phyloP scores from a whole-genome alignment of 495 filamentous ascomycete genomes.

The Penicillium daleae region DNA sequence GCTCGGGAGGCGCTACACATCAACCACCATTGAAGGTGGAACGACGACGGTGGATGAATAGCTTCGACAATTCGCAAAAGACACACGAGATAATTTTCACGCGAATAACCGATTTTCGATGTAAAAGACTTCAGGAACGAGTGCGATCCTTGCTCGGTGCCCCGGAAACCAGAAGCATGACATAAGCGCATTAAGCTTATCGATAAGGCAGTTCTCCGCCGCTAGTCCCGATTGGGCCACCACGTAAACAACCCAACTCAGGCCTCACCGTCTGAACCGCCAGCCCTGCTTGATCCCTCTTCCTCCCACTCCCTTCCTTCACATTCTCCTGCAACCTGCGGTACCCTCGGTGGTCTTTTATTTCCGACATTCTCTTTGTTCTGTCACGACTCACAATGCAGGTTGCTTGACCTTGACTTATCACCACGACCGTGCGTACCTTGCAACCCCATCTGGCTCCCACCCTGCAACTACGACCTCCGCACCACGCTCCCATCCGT shows the following conservation, averaged over 20 bases:
- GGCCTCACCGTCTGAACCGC: slow-evolving; percentile 43
- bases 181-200: slow-evolving; percentile 49
- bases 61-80: background rate
- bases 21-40: background rate
- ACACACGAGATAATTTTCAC: too few relatives aligned
- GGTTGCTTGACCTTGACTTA: slow-evolving; percentile 19
- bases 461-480: slow-evolving; percentile 8
- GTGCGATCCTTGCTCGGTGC: slow-evolving; percentile 4
- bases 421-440: slow-evolving; percentile 25
- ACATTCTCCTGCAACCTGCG: slow-evolving; percentile 10
- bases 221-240: slow-evolving; percentile 42
- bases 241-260: slow-evolving; percentile 51
- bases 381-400: slow-evolving; percentile 15
- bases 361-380: slow-evolving; percentile 3
- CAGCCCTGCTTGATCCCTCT: slow-evolving; percentile 20
- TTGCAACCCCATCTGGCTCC: slow-evolving; percentile 20
- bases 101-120: background rate
- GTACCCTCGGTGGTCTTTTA: slow-evolving; percentile 8
- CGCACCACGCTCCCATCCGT: background rate
- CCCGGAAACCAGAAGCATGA: slow-evolving; percentile 19
- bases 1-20: background rate
- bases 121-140: background rate
- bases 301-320: slow-evolving; percentile 18
- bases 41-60: background rate
- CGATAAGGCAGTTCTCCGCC: slow-evolving; percentile 39